Evolutionary conservation across 495 filamentous ascomycete genomes (phyloP).

Genomic region (Xylaria grammica): DNA sequence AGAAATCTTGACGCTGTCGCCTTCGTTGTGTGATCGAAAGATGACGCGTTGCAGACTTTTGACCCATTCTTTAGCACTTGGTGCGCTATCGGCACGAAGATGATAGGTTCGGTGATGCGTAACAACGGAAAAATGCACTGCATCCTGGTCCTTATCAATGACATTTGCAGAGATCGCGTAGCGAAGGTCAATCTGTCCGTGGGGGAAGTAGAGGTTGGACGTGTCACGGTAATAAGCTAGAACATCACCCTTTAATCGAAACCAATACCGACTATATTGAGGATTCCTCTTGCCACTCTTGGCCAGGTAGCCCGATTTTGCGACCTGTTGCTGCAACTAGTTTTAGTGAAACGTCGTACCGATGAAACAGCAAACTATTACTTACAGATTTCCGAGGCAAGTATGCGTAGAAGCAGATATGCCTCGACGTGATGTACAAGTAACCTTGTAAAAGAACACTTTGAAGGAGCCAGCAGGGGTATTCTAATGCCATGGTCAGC

Average conservation of each 20-base stretch:
- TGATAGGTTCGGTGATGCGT: conserved; percentile 84
- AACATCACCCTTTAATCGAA: conserved; percentile 92
- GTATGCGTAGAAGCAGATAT: conserved; percentile 98
- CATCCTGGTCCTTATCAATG: conserved; percentile 74
- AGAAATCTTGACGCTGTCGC: conserved; percentile 95
- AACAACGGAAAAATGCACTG: conserved; percentile 74
- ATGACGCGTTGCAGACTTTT: conserved; percentile 93
- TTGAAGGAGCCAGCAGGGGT: conserved; percentile 92
- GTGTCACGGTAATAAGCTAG: conserved; percentile 89
- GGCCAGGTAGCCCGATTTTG: conserved; percentile 86
- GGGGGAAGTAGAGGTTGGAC: conserved; percentile 87
- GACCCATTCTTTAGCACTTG: conserved; percentile 97
- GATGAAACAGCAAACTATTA: conserved; percentile 4
- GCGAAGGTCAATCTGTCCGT: conserved; percentile 87
- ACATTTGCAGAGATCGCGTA: conserved; percentile 88
- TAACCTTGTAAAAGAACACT: conserved; percentile 93
- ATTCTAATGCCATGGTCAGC: conserved; percentile 62
- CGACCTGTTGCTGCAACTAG: conserved; percentile 63
- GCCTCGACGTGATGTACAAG: conserved; percentile 92
- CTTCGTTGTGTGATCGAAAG: conserved; percentile 93
- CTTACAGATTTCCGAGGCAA: conserved; percentile 85
- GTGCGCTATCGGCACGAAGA: conserved; percentile 86
- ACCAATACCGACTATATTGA: conserved; percentile 94
- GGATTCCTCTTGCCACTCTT: conserved; percentile 92
- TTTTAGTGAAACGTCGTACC: conserved; percentile 32